Conservation (phyloP, 1,139 yeast genomes). For the Spathaspora sp. region DNA sequence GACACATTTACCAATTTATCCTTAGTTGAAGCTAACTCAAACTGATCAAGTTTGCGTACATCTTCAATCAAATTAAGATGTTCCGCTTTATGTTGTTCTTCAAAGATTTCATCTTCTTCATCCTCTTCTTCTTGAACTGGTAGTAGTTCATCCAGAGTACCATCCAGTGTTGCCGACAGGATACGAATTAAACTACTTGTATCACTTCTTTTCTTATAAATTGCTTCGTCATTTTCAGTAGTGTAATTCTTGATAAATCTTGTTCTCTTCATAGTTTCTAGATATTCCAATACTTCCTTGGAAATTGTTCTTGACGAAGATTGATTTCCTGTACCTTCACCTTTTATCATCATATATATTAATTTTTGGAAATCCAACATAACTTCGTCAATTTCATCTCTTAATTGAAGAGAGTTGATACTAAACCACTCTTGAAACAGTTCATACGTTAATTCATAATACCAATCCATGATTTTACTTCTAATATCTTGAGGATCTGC, state of each 20-base stretch:
- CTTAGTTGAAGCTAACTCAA: not conserved
- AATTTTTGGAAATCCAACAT: slow-evolving; percentile 23
- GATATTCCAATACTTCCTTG: slow-evolving; percentile 20
- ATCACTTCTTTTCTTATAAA: not conserved
- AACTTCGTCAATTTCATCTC: slow-evolving; percentile 7
- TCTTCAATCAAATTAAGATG: slow-evolving; percentile 12
- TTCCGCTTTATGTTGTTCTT: slow-evolving; percentile 9
- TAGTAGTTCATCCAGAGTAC: not conserved
- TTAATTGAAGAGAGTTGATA: slow-evolving; percentile 6
- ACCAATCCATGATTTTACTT: slow-evolving; percentile 32
- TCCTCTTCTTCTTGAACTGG: slow-evolving; percentile 8
- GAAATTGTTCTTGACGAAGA: slow-evolving; percentile 7
- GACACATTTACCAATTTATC: not conserved
- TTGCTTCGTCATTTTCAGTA: not conserved
- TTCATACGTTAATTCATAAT: slow-evolving; percentile 18
- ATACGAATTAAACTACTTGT: slow-evolving; percentile 2
- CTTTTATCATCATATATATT: slow-evolving; percentile 34
- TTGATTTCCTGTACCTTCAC: slow-evolving; percentile 11
- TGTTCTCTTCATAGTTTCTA: slow-evolving; percentile 22
- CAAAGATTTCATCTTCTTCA: slow-evolving; percentile 13
- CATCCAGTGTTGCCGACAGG: not conserved
- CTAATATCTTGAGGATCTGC: slow-evolving; percentile 32
- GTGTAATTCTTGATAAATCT: slow-evolving; percentile 10
- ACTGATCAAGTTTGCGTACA: not conserved
- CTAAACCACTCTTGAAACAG: slow-evolving; percentile 30